Evolutionary conservation across 352 stramenopile genomes (phyloP).

Genomic region (Globisporangium emineosum): DNA sequence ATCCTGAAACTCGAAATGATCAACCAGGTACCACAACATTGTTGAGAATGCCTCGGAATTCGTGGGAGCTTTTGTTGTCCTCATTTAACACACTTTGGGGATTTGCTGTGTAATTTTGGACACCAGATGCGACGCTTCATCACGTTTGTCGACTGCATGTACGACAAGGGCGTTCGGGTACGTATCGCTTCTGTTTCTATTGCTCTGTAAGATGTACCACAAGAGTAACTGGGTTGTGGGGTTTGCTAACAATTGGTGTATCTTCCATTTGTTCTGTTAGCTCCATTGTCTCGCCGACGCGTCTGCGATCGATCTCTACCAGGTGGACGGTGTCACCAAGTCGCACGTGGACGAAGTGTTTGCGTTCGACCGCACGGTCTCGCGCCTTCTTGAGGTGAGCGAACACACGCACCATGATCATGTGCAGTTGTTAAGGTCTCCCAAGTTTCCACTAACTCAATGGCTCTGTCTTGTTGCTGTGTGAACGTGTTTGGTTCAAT

Average conservation of each 20-base stretch:
- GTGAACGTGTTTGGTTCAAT: background rate
- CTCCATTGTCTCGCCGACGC: constrained; percentile 72
- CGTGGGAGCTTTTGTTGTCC: background rate
- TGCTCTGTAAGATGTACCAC: too few species aligned
- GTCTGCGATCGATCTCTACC: constrained; percentile 57
- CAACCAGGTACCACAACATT: constrained; percentile 72
- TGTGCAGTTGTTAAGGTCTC: background rate
- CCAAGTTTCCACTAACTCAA: background rate
- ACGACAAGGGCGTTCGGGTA: constrained; percentile 87
- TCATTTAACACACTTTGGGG: background rate
- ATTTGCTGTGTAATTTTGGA: background rate
- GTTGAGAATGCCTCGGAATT: background rate
- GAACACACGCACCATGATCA: background rate
- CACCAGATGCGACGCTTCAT: constrained; percentile 93
- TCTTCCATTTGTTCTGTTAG: constrained; percentile 22
- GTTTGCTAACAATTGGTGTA: background rate
- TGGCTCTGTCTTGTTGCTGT: background rate
- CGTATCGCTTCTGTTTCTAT: constrained; percentile 19
- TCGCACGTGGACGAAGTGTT: constrained; percentile 76
- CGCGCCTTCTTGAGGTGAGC: constrained; percentile 75
- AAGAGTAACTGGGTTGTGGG: too few species aligned
- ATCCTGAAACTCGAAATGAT: constrained; percentile 83
- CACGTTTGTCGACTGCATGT: constrained; percentile 98
- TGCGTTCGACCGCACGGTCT: constrained; percentile 86
- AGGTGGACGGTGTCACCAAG: constrained; percentile 54